These are phyloP conservation scores for Helenozyma baotianmanensis DNA, from an alignment of 805 yeast genomes.

Conservation along the genomic window DNA sequence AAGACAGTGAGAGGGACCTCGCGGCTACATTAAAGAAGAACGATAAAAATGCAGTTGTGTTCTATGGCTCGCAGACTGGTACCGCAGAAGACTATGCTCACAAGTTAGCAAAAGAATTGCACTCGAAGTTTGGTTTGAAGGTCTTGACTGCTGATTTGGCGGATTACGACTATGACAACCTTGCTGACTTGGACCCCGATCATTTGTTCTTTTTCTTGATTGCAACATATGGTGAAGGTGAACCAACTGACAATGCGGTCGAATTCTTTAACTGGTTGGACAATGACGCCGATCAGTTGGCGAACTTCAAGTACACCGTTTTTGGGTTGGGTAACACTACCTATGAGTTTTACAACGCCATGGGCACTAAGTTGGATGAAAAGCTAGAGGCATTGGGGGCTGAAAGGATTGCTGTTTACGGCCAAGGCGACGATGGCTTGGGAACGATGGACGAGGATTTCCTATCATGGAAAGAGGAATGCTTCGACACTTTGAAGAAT, in stretches of 20 bases:
- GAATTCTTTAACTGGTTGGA: slow-evolving; percentile 69
- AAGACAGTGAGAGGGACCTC: slow-evolving; percentile 48
- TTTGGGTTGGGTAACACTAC: slow-evolving; percentile 96
- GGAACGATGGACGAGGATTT: slow-evolving; percentile 96
- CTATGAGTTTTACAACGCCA: slow-evolving; percentile 85
- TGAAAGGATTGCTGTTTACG: slow-evolving; percentile 64
- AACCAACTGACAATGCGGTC: slow-evolving; percentile 92
- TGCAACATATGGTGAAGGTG: slow-evolving; percentile 98
- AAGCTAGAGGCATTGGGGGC: slow-evolving; percentile 65
- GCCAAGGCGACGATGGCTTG: slow-evolving; percentile 92
- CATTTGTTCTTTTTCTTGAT: slow-evolving; percentile 60
- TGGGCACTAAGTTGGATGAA: slow-evolving; percentile 59
- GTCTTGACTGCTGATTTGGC: slow-evolving; percentile 86
- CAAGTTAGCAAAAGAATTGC: slow-evolving; percentile 84
- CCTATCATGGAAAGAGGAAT: slow-evolving; percentile 83
- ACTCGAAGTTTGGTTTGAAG: slow-evolving; percentile 72
- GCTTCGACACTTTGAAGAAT: slow-evolving; percentile 62
- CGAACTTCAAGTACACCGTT: slow-evolving; percentile 60
- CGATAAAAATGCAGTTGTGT: slow-evolving; percentile 70
- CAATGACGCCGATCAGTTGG: slow-evolving; percentile 47
- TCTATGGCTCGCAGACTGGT: slow-evolving; percentile 96
- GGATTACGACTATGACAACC: slow-evolving; percentile 77
- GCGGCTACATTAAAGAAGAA: slow-evolving; percentile 53
- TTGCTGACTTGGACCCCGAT: slow-evolving; percentile 58
- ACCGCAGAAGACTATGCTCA: slow-evolving; percentile 97